Percentiles rank a stretch among this genome's conserved stretches.
phyloP scores from a whole-genome alignment of 2,329 filamentous ascomycete species.

The Hypoxylon sp. region DNA sequence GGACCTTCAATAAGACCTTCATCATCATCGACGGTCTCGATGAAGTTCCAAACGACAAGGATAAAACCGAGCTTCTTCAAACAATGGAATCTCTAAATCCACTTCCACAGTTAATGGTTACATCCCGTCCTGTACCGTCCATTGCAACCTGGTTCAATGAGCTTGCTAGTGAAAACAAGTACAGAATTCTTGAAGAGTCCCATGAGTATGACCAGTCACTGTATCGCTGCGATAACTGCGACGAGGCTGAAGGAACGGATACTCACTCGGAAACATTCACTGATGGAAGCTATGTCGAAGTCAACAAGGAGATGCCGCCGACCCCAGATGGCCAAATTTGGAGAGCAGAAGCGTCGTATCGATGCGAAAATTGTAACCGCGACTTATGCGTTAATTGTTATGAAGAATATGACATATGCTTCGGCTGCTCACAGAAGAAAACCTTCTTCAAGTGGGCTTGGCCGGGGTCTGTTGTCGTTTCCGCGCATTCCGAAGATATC shows the following conservation, averaged over 20 bases:
- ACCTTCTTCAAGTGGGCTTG: constrained; percentile 18
- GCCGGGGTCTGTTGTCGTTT: constrained; percentile 9
- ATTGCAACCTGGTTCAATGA: constrained; percentile 20
- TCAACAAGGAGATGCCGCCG: not conserved
- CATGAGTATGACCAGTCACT: constrained; percentile 1
- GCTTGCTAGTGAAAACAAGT: not conserved
- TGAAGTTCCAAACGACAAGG: constrained; percentile 6
- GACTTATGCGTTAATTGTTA: constrained; percentile 7
- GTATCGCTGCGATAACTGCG: constrained; percentile 5
- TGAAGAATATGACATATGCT: constrained; percentile 12
- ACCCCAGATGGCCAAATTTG: not conserved
- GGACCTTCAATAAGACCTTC: constrained; percentile 4
- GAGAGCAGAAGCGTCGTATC: not conserved
- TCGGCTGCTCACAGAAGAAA: constrained; percentile 12
- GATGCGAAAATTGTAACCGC: constrained; percentile 6
- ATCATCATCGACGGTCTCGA: constrained; percentile 11
- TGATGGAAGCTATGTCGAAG: constrained; percentile 5
- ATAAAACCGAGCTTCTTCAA: constrained; percentile 9
- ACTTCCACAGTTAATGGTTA: constrained; percentile 18
- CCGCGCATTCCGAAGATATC: constrained; percentile 14
- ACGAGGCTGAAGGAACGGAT: not conserved
- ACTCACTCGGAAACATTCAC: not conserved
- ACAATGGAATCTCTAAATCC: constrained; percentile 13
- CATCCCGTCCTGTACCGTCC: constrained; percentile 17
- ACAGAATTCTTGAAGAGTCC: constrained; percentile 6